A percentile compares a stretch with the other conserved stretches of the same genome.
These are phyloP conservation scores for Podaxis sp. DNA, from an alignment of 768 basidiomycete genomes.

Conservation along the genomic window DNA sequence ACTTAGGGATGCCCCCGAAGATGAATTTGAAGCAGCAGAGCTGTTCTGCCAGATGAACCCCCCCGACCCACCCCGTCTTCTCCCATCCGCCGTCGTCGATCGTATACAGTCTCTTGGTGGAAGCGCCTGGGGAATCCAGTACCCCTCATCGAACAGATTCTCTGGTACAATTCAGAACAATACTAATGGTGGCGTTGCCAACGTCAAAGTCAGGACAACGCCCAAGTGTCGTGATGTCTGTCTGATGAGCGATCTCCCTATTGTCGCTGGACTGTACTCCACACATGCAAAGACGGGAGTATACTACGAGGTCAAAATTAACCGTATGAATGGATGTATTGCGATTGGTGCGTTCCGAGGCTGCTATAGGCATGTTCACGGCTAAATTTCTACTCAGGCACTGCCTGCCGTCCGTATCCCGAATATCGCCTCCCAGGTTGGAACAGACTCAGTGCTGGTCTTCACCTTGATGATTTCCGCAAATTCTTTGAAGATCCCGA, in stretches of 20 bases:
- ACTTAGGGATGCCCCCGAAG: constrained; percentile 53
- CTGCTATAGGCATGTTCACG: background rate
- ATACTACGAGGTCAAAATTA: constrained; percentile 62
- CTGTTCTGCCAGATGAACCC: constrained; percentile 45
- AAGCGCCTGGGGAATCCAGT: constrained; percentile 52
- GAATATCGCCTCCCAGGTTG: constrained; percentile 67
- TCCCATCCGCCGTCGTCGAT: constrained; percentile 54
- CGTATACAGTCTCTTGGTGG: constrained; percentile 45
- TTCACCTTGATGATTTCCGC: constrained; percentile 69
- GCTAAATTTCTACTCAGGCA: constrained; percentile 38
- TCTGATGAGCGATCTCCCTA: constrained; percentile 58
- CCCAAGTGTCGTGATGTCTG: constrained; percentile 46
- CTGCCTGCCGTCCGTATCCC: constrained; percentile 64
- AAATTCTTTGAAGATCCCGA: constrained; percentile 72
- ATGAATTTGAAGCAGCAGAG: constrained; percentile 52
- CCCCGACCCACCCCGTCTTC: constrained; percentile 38
- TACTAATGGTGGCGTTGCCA: constrained; percentile 27
- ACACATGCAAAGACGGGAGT: constrained; percentile 52
- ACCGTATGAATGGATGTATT: constrained; percentile 56
- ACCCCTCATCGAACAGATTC: constrained; percentile 41
- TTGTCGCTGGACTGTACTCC: constrained; percentile 60
- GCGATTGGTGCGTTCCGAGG: constrained; percentile 47
- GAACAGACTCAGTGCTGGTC: constrained; percentile 63
- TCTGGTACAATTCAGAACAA: constrained; percentile 40
- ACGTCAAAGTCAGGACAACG: constrained; percentile 41